Conservation (phyloP, 2,329 filamentous ascomycete genomes). For the Colletotrichum noveboracense region DNA sequence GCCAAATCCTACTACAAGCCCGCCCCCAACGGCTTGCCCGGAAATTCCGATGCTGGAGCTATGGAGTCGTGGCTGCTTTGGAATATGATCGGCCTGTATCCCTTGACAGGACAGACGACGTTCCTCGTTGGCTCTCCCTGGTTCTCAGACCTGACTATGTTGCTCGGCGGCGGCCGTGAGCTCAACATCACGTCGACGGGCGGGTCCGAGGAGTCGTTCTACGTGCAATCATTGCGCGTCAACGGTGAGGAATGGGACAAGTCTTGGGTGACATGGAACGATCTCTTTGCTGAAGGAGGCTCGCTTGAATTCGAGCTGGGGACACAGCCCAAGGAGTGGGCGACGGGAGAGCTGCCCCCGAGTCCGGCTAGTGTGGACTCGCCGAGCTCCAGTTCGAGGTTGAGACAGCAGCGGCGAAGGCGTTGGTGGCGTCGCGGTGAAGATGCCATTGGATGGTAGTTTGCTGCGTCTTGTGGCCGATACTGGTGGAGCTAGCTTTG, state of each 20-base stretch:
- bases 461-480: not conserved
- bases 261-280: slow-evolving; percentile 70
- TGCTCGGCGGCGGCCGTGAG: slow-evolving; percentile 58
- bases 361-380: slow-evolving; percentile 52
- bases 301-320: slow-evolving; percentile 71
- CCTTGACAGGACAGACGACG: slow-evolving; percentile 70
- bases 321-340: slow-evolving; percentile 56
- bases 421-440: not conserved
- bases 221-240: slow-evolving; percentile 70
- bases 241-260: slow-evolving; percentile 68
- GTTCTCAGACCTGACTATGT: slow-evolving; percentile 64
- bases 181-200: slow-evolving; percentile 61
- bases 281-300: slow-evolving; percentile 69
- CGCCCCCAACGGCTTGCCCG: slow-evolving; percentile 63
- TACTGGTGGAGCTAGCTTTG: not conserved
- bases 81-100: slow-evolving; percentile 73
- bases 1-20: slow-evolving; percentile 65
- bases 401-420: not conserved
- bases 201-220: slow-evolving; percentile 53
- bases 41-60: slow-evolving; percentile 74
- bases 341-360: slow-evolving; percentile 63
- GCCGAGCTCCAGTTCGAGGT: not conserved
- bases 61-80: slow-evolving; percentile 76
- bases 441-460: not conserved
- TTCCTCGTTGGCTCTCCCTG: slow-evolving; percentile 70